Percentiles rank a stretch among this genome's conserved stretches.
These are phyloP conservation scores for Starmerella powellii DNA, from an alignment of 805 yeast species.

Conservation along the genomic window DNA sequence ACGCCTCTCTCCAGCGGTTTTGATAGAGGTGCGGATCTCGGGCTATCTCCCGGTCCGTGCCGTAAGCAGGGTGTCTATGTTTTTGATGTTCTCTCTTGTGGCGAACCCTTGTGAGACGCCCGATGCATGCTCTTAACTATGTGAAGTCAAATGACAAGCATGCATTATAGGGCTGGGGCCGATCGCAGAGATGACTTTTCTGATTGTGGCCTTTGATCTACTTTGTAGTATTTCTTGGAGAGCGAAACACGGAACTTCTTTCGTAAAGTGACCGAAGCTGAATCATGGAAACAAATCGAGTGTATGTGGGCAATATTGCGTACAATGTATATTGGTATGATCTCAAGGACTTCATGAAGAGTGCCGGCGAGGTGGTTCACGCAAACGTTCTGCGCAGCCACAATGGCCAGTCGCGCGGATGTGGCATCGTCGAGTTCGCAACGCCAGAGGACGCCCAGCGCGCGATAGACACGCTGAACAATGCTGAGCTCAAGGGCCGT, in stretches of 20 bases:
- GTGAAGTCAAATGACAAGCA: neutral
- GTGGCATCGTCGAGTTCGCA: conserved; percentile 66
- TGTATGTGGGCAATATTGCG: conserved; percentile 35
- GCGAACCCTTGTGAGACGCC: neutral
- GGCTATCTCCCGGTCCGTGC: too few relatives aligned
- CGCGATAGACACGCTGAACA: conserved; percentile 61
- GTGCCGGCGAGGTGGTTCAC: conserved; percentile 60
- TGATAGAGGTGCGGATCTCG: too few relatives aligned
- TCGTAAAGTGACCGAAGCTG: too few relatives aligned
- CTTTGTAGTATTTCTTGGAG: too few relatives aligned
- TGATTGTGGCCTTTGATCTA: conserved; percentile 1
- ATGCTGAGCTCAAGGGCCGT: conserved; percentile 65
- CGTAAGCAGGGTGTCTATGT: too few relatives aligned
- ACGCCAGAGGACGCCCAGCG: conserved; percentile 54
- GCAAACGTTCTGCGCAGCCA: conserved; percentile 62
- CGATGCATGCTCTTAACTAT: neutral
- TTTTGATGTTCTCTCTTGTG: too few relatives aligned
- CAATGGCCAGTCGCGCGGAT: conserved; percentile 72
- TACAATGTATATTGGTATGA: conserved; percentile 32
- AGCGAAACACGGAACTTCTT: too few relatives aligned
- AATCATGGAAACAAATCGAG: conserved; percentile 28
- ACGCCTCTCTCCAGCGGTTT: too few relatives aligned
- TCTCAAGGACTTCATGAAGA: conserved; percentile 69
- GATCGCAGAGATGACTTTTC: neutral
- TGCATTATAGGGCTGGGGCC: neutral